A percentile compares a stretch with the other conserved stretches of the same genome.
These are phyloP conservation scores for Dissophora ornata DNA, from an alignment of 192 early-diverging fungal genomes.

Conservation along the genomic window DNA sequence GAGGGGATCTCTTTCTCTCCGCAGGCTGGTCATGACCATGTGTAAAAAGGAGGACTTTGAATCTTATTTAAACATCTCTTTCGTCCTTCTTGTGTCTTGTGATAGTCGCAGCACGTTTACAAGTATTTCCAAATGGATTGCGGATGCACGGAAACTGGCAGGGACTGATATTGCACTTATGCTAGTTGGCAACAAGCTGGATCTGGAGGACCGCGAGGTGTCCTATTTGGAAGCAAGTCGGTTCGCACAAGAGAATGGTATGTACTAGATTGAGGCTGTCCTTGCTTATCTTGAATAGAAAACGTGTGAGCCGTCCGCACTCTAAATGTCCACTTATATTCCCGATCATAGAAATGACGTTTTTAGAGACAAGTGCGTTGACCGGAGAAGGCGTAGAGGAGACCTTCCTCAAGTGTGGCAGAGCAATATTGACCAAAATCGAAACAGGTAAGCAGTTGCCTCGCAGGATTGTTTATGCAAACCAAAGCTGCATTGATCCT, in stretches of 20 bases:
- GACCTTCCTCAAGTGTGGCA: conserved; percentile 63
- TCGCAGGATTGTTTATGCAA: not conserved
- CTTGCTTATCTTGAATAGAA: not conserved
- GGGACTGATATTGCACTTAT: conserved; percentile 74
- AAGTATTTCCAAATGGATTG: conserved; percentile 73
- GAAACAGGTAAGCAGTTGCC: conserved; percentile 55
- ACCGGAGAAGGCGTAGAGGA: conserved; percentile 70
- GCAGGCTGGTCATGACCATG: not conserved
- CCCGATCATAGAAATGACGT: conserved; percentile 62
- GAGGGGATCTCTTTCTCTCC: too few relatives aligned
- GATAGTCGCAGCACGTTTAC: conserved; percentile 68
- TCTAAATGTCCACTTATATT: not conserved
- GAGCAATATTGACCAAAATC: conserved; percentile 64
- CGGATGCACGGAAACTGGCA: conserved; percentile 73
- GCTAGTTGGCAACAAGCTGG: conserved; percentile 79
- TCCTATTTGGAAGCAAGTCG: conserved; percentile 63
- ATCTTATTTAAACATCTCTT: conserved; percentile 22
- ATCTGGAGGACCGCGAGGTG: conserved; percentile 65
- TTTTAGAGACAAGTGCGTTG: conserved; percentile 68
- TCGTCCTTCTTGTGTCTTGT: not conserved
- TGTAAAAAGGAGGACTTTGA: conserved; percentile 35
- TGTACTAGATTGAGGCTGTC: too few relatives aligned
- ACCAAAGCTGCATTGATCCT: too few relatives aligned
- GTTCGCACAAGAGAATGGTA: conserved; percentile 65
- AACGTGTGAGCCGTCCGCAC: too few relatives aligned